These are phyloP conservation scores for Strobilomyces confusus DNA, from an alignment of 768 basidiomycete species.

Conservation along the genomic window DNA sequence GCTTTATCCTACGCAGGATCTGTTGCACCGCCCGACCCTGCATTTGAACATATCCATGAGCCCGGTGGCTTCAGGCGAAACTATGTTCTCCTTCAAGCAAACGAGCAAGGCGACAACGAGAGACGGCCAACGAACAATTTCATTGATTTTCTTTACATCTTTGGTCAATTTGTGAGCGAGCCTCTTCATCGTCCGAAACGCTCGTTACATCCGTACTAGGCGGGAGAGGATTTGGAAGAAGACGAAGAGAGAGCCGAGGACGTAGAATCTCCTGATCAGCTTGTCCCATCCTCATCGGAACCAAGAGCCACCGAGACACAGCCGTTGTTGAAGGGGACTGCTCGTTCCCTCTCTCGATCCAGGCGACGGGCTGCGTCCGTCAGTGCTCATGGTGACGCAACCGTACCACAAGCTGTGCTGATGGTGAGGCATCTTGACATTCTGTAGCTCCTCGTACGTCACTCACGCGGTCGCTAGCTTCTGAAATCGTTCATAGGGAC, in stretches of 20 bases:
- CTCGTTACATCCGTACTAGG: slow-evolving; percentile 42
- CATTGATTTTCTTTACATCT: slow-evolving; percentile 91
- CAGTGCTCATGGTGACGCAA: slow-evolving; percentile 77
- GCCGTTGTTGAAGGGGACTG: slow-evolving; percentile 46
- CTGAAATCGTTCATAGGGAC: slow-evolving; percentile 95
- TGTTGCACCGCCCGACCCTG: slow-evolving; percentile 56
- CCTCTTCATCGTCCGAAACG: neutral
- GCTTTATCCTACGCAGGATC: slow-evolving; percentile 67
- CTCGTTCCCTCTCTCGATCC: slow-evolving; percentile 47
- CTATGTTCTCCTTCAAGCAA: slow-evolving; percentile 71
- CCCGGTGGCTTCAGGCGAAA: slow-evolving; percentile 94
- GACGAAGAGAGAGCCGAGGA: slow-evolving; percentile 67
- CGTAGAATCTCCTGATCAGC: slow-evolving; percentile 43
- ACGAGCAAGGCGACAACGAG: slow-evolving; percentile 60
- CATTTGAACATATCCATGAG: slow-evolving; percentile 89
- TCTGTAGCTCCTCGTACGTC: neutral
- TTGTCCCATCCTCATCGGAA: slow-evolving; percentile 6
- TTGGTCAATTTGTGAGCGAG: slow-evolving; percentile 88
- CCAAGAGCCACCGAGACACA: slow-evolving; percentile 42
- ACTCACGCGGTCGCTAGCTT: slow-evolving; percentile 43
- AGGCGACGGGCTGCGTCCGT: slow-evolving; percentile 54
- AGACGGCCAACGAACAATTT: slow-evolving; percentile 74
- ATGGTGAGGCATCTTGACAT: slow-evolving; percentile 58
- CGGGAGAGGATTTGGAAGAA: slow-evolving; percentile 88
- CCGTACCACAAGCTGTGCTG: slow-evolving; percentile 84